Percentiles rank a stretch among this genome's conserved stretches.
Conservation (phyloP, 129 eudicot species). For the Lactuca sativa region DNA sequence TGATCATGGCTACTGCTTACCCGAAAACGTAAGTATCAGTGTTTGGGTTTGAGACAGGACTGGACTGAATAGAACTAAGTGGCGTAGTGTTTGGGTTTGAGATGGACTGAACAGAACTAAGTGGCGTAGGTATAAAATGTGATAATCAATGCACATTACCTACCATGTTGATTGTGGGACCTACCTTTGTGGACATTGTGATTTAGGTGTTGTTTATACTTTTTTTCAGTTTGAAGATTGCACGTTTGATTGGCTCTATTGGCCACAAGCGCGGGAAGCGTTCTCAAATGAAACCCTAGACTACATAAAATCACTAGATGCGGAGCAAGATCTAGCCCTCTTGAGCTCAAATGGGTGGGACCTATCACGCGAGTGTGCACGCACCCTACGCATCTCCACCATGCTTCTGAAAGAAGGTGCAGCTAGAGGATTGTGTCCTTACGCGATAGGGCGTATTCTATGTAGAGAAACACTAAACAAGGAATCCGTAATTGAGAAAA, state of each 20-base stretch:
- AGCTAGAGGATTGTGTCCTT: slow-evolving; percentile 51
- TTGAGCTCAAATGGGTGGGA: slow-evolving; percentile 58
- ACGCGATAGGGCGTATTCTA: slow-evolving; percentile 51
- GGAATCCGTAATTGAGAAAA: slow-evolving; percentile 57
- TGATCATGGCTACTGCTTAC: slow-evolving; percentile 70
- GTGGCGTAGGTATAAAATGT: no score
- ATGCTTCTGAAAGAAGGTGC: slow-evolving; percentile 74
- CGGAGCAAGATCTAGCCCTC: slow-evolving; percentile 51
- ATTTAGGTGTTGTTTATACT: not conserved
- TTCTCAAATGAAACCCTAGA: slow-evolving; percentile 43
- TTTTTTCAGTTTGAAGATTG: slow-evolving; percentile 66
- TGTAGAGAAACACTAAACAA: slow-evolving; percentile 63
- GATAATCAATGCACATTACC: not conserved
- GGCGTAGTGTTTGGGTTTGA: no score
- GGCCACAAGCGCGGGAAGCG: slow-evolving; percentile 70
- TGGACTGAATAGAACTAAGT: no score
- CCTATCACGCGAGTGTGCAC: slow-evolving; percentile 47
- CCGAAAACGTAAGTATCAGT: slow-evolving; percentile 48
- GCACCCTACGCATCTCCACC: slow-evolving; percentile 59
- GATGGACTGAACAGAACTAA: no score
- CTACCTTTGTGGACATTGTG: not conserved
- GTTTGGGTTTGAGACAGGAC: no score
- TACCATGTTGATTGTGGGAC: not conserved
- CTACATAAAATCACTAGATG: slow-evolving; percentile 55
- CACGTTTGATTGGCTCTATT: slow-evolving; percentile 69